Base-by-base conservation (phyloP, 164 flowering plant species). In the Aristolochia californica region DNA sequence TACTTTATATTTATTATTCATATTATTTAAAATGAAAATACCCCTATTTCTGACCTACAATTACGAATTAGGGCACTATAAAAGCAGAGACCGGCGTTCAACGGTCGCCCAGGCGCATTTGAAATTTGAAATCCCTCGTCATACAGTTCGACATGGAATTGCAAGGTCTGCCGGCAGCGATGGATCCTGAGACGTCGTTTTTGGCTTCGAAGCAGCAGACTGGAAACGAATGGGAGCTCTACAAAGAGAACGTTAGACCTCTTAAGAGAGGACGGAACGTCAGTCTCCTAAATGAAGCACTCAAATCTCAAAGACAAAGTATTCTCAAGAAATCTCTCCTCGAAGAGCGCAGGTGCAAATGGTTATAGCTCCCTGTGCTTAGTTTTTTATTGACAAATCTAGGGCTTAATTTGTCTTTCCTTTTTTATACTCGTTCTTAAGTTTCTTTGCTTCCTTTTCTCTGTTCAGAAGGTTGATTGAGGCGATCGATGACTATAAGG, bases 241-340 rank as follows among this genome's bases (percentile, higher is more conserved):
- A 75, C 76, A 88, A 88, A 64, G 98, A 91, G 69, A 91, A 91
- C 65, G 94, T 89, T 7, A 78, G 83, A 59, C 97, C 98, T 5
- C 58, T 89, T 73, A 91, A 91, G 75, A 79, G 97, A 70, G 97
- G 98, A 5, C 80, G 97, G 11, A 83, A 88, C 22, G 75, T 89
- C 20, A 24, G 26, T n/a, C 67, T 87, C 52, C 69, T 91, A 5
- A 91, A 91, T 67, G 54, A 78, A 23, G 74, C 95, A 30, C 91
- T 91, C 57, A 81, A 77, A 58, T 68, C 87, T 15, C 79, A 81
- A 13, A 53, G 70, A 49, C 53, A 80, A 63, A 44, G 52, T 62
- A 81, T 65, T 15, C 63, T 74, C 75, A 78, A 65, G 68, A 75
- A 78, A 23, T 78, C 80, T 15, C 88, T 88, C 13, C 71, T 80